Evolutionary conservation across 192 early-diverging fungal genomes (phyloP), one percentile per base, ranked within the genome.

Genomic region (Pilaira anomala): DNA sequence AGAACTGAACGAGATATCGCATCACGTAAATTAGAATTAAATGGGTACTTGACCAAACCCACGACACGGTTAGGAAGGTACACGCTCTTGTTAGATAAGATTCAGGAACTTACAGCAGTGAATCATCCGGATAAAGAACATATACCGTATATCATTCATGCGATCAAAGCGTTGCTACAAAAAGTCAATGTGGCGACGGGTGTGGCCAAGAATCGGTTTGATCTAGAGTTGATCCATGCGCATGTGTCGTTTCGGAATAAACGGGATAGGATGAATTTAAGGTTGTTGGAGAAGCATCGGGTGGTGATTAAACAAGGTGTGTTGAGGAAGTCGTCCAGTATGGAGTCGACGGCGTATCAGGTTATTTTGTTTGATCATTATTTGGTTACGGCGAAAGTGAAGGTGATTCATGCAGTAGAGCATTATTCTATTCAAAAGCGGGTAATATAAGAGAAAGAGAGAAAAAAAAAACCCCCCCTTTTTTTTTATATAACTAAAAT

Each of bases 291-390:
- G 49, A 63, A 24, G 49, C 36, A 5, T 30, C n/a, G 62, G 11
- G 3, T 8, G 26, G 28, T 63, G 24, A 52, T 52, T 18, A 63
- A 63, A 28, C 62, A 63, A 51, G 49, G 48, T 2, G 13, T 14
- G 22, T 49, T 63, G n/a, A 7, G 39, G 11, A 63, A 63, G 16
- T 24, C 13, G 11, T 24, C 5, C 14, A 50, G 21, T 26, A 16
- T 53, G 21, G 49, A 63, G 7, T 63, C 62, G 22, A 63, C 48
- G 11, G 49, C 41, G 22, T 63, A 63, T 40, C 80, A 83, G 46
- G 82, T 94, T 16, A 87, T 93, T 65, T 68, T 97, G 30, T 89
- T 98, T 46, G 96, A 98, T 73, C 90, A 97, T 78, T 83, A 86
- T 72, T 51, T 63, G 24, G 39, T 63, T 19, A 24, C 52, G 24